phyloP scores from a whole-genome alignment of 192 early-diverging fungal species.

The Chytriomyces confervae region DNA sequence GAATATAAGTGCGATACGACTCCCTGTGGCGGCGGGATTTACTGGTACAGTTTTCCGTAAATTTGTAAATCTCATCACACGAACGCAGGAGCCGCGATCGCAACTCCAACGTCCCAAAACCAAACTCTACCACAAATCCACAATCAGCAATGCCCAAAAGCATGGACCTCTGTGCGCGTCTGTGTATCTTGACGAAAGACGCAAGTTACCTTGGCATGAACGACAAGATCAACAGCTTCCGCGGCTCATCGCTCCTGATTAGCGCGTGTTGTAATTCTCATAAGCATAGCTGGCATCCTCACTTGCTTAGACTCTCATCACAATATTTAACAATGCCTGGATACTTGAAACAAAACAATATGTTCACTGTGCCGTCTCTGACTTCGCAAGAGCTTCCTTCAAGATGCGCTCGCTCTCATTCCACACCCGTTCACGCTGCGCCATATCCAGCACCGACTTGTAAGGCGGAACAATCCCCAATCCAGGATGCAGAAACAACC shows the following conservation, averaged over 20 bases:
- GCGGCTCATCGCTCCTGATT: no score
- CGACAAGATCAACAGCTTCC: constrained; percentile 34
- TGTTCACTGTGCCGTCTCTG: no score
- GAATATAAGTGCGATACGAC: constrained; percentile 44
- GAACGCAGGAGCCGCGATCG: constrained; percentile 30
- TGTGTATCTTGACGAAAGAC: constrained; percentile 36
- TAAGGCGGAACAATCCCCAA: constrained; percentile 3
- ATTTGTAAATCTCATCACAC: neutral
- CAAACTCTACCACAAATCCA: constrained; percentile 39
- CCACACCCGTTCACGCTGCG: neutral
- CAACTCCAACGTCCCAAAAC: neutral
- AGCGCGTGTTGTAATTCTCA: no score
- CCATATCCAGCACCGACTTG: neutral
- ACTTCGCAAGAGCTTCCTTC: neutral
- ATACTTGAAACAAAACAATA: no score
- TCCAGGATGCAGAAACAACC: constrained; percentile 16
- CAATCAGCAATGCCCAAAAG: constrained; percentile 49
- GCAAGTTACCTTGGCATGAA: constrained; percentile 36
- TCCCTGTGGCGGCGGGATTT: constrained; percentile 52
- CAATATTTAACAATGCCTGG: no score
- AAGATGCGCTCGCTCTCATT: neutral
- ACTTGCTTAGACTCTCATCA: no score
- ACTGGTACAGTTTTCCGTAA: constrained; percentile 33
- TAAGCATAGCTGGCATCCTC: no score
- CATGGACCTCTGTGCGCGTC: constrained; percentile 44